Base-by-base conservation (phyloP, 495 filamentous ascomycete genomes). In the Aspergillus nidulans region DNA sequence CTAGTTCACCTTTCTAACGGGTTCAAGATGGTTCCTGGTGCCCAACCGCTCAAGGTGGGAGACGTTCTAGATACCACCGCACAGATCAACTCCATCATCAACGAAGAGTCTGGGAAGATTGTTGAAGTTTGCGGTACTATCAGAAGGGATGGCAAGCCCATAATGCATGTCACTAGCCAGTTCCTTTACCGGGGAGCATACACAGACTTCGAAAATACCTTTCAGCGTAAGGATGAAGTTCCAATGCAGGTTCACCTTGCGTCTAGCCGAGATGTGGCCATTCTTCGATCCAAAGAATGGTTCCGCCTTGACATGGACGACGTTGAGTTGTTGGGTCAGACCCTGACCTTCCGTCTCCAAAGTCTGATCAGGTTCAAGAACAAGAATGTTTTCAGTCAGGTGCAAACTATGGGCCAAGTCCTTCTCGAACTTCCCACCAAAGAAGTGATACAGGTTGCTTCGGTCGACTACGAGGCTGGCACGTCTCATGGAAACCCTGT, bases 21-120 rank as follows among this genome's bases (percentile, higher is more conserved):
- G 46, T 97, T 97, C 85, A 88, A 95, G 57, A 97, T 99, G 95
- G 79, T 97, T 57, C 92, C 95, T 23, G 95, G 94, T 49, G 94
- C 94, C 18, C 85, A 95, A 66, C 92, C 95, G 21, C 73, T 99
- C 57, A 89, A 95, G 80, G 95, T 94, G 68, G 95, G 89, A 34
- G 94, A 99, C 72, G 81, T 90, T 47, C 80, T 99, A 15, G 86
- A 90, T 55, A 97, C 95, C 0, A 96, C 89, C 46, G 95, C 94
- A 49, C 91, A 92, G 69, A 89, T 97, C 75, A 97, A 97, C 63
- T 90, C 94, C 18, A 91, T 99, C 53, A 87, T 99, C 78, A 97
- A 97, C 71, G 90, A 97, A 64, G 91, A 95, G 30, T 92, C 94
- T 39, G 94, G 94, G 46, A 99, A 99, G 81, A 96, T 97, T 91